Evolutionary conservation across 306 rosid species (phyloP), one percentile per base, ranked within the genome.

Genomic region (Urtica urens): DNA sequence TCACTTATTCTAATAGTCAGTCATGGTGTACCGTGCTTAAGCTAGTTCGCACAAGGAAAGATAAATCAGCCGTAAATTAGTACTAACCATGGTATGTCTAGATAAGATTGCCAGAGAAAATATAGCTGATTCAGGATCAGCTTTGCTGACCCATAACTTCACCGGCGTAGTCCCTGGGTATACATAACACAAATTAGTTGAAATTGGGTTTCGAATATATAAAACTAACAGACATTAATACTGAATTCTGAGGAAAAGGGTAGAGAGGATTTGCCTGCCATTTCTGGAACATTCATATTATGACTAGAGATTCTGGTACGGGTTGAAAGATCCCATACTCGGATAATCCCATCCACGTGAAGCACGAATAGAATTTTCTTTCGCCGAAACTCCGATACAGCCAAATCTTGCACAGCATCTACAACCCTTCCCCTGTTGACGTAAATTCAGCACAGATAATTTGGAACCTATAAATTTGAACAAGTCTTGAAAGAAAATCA

Each of bases 261-360:
- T 20, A n/a, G 21, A 35, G 45, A 57, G 48, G 64, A 53, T 64
- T 43, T 77, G 76, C 97, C 97, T 74, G 82, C 23, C 72, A 63
- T 7, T 24, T 67, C 46, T 45, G 73, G 48, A 64, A 24, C 43
- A 37, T 68, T 74, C 78, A 79, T 38, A 52, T 67, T 67, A 48
- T 90, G 72, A 71, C 54, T 74, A 54, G 75, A 77, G 62, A 81
- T 67, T 76, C 62, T 74, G 79, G 59, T 64, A 55, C 52, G 61
- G 60, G 60, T 60, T 46, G 68, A 60, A 51, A 82, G 77, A 81
- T 90, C 99, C 99, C 95, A 90, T 44, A 85, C 72, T 34, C 79
- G 79, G 47, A 90, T 38, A 33, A 67, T 59, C 62, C 99, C 99
- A 53, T 90, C 85, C 16, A 64, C 59, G 75, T 90, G 93, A 59